A percentile compares a stretch with the other conserved stretches of the same genome.
These are phyloP conservation scores for Lolium perenne DNA, from an alignment of 176 grass and related monocot species.

Conservation along the genomic window DNA sequence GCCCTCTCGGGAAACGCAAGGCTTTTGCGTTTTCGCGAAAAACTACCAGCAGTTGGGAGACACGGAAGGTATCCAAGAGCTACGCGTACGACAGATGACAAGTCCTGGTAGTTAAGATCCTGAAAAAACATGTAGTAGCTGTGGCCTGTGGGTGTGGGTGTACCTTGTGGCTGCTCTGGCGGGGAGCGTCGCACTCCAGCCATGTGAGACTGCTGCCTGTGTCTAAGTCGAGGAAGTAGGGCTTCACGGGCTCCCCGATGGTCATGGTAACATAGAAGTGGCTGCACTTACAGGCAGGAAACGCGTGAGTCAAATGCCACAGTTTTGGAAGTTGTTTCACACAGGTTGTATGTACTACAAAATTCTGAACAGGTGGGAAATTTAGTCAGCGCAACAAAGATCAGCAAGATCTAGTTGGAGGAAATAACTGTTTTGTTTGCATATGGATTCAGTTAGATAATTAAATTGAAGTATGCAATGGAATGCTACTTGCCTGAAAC, in stretches of 20 bases:
- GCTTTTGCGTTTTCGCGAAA: too few relatives aligned
- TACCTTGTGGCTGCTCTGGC: conserved; percentile 74
- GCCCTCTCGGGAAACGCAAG: too few relatives aligned
- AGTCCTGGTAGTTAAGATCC: too few relatives aligned
- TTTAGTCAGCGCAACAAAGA: background rate
- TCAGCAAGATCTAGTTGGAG: background rate
- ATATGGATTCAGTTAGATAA: background rate
- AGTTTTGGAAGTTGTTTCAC: background rate
- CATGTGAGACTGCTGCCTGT: conserved; percentile 88
- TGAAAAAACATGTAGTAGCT: too few relatives aligned
- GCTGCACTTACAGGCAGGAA: conserved; percentile 32
- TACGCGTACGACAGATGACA: background rate
- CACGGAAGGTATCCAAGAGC: background rate
- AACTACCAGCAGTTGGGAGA: background rate
- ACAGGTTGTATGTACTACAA: background rate
- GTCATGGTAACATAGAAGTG: conserved; percentile 67
- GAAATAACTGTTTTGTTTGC: background rate
- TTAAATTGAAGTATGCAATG: background rate
- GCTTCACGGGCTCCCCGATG: conserved; percentile 76
- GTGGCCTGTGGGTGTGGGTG: too few relatives aligned
- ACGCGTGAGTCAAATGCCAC: background rate
- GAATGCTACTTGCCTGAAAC: background rate
- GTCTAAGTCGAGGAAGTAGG: conserved; percentile 84
- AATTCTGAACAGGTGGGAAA: background rate
- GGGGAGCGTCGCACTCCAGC: conserved; percentile 84